Conservation (phyloP, 2,329 filamentous ascomycete genomes). For the Ascochyta viciae-villosae region DNA sequence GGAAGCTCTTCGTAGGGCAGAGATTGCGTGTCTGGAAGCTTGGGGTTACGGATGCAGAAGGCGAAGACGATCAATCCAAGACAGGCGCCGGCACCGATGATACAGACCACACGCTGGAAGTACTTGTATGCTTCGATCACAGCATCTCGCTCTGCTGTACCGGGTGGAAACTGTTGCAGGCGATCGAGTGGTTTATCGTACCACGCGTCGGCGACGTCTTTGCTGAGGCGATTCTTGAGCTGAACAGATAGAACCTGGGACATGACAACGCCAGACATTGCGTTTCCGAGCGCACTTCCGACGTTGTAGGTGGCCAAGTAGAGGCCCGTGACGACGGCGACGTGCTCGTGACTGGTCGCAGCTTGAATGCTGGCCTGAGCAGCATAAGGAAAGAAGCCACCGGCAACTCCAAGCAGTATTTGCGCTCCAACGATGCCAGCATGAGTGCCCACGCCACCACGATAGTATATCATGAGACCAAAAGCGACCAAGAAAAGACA, state of each 20-base stretch:
- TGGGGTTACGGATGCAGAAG: conserved; percentile 55
- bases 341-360: conserved; percentile 60
- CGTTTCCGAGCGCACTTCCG: conserved; percentile 66
- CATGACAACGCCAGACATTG: conserved; percentile 69
- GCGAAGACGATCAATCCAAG: conserved; percentile 56
- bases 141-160: conserved; percentile 53
- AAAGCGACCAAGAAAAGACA: conserved; percentile 68
- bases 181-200: conserved; percentile 54
- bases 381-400: conserved; percentile 66
- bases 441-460: conserved; percentile 59
- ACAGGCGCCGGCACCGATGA: conserved; percentile 38
- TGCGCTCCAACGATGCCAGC: conserved; percentile 68
- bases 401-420: conserved; percentile 67
- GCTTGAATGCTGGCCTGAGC: conserved; percentile 60
- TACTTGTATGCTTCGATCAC: conserved; percentile 56
- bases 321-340: conserved; percentile 69
- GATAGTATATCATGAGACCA: conserved; percentile 68
- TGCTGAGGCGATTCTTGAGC: conserved; percentile 47
- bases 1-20: conserved; percentile 34
- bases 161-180: conserved; percentile 49
- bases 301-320: conserved; percentile 70
- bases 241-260: conserved; percentile 58
- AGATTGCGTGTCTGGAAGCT: conserved; percentile 55
- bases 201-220: conserved; percentile 41
- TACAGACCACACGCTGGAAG: conserved; percentile 58